Evolutionary conservation across 2,329 filamentous ascomycete genomes (phyloP).

Genomic region (Thielaviopsis euricoi): DNA sequence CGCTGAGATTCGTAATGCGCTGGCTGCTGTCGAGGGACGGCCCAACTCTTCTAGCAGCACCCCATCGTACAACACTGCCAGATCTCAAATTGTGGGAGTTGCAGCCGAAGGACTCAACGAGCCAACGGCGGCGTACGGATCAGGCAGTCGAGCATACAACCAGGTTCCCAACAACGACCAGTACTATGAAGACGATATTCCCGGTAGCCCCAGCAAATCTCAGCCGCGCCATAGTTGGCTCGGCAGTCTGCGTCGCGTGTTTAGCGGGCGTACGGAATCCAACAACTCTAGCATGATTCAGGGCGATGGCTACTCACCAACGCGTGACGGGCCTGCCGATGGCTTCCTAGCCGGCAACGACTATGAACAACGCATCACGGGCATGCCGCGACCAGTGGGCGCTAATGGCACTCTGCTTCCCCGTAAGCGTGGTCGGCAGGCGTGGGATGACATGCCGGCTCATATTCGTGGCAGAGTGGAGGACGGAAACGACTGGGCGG

Average conservation of each 20-base stretch:
- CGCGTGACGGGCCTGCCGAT: constrained; percentile 20
- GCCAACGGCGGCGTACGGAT: not conserved
- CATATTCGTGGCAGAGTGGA: constrained; percentile 13
- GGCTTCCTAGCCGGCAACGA: constrained; percentile 16
- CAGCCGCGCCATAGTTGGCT: constrained; percentile 47
- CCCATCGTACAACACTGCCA: constrained; percentile 35
- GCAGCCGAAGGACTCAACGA: constrained; percentile 34
- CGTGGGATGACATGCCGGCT: constrained; percentile 28
- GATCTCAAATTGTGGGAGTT: constrained; percentile 32
- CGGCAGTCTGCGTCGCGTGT: constrained; percentile 49
- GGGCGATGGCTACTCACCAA: constrained; percentile 16
- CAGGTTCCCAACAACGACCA: constrained; percentile 19
- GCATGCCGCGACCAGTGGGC: constrained; percentile 18
- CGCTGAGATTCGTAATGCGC: constrained; percentile 10
- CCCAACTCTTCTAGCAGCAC: constrained; percentile 26
- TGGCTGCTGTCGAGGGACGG: constrained; percentile 13
- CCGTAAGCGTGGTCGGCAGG: constrained; percentile 37
- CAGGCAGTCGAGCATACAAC: constrained; percentile 13
- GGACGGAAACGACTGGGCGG: constrained; percentile 55
- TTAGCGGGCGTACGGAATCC: constrained; percentile 27
- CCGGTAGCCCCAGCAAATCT: constrained; percentile 39
- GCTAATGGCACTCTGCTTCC: constrained; percentile 27
- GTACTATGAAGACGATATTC: constrained; percentile 20
- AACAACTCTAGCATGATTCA: constrained; percentile 13
- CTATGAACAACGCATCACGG: constrained; percentile 28